Conservation (phyloP, 2,329 filamentous ascomycete genomes). For the Aspergillus calidoustus region DNA sequence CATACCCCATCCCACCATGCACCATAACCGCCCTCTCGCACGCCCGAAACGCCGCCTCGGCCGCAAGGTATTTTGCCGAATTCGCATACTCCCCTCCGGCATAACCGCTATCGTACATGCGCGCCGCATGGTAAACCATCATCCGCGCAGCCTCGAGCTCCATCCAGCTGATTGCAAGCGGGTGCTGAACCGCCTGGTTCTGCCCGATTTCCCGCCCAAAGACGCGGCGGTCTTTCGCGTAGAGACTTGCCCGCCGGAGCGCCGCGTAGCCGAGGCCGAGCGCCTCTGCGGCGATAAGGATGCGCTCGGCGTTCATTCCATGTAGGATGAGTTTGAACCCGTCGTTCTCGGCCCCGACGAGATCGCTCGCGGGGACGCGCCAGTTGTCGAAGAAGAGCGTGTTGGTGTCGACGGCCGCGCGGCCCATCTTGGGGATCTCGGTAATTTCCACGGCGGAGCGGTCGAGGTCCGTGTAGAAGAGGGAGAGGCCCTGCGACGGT, state of each 20-base stretch:
- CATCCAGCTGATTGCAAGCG: slow-evolving; percentile 61
- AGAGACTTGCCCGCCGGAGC: slow-evolving; percentile 48
- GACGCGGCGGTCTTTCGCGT: slow-evolving; percentile 55
- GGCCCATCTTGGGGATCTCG: slow-evolving; percentile 54
- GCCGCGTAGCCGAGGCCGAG: slow-evolving; percentile 53
- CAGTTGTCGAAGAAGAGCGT: slow-evolving; percentile 51
- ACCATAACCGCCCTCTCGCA: slow-evolving; percentile 60
- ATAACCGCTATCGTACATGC: slow-evolving; percentile 58
- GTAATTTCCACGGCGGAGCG: slow-evolving; percentile 42
- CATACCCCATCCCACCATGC: slow-evolving; percentile 65
- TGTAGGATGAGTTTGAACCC: slow-evolving; percentile 52
- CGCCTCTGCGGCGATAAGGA: slow-evolving; percentile 45
- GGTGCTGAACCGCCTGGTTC: slow-evolving; percentile 62
- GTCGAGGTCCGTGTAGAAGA: slow-evolving; percentile 53
- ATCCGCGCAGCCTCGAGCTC: slow-evolving; percentile 62
- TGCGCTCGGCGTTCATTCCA: slow-evolving; percentile 46
- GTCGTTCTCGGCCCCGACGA: slow-evolving; percentile 49
- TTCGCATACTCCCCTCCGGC: slow-evolving; percentile 61
- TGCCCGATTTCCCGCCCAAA: slow-evolving; percentile 59
- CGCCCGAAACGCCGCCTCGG: slow-evolving; percentile 61
- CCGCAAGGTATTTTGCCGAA: slow-evolving; percentile 62
- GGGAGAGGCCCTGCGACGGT: slow-evolving; percentile 47
- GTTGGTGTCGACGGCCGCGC: slow-evolving; percentile 52
- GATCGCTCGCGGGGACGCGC: slow-evolving; percentile 44
- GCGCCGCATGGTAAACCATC: slow-evolving; percentile 61